Evolutionary conservation across 1,139 yeast species (phyloP), one percentile per base, ranked within the genome.

Genomic region (Blastobotrys ciferrii): DNA sequence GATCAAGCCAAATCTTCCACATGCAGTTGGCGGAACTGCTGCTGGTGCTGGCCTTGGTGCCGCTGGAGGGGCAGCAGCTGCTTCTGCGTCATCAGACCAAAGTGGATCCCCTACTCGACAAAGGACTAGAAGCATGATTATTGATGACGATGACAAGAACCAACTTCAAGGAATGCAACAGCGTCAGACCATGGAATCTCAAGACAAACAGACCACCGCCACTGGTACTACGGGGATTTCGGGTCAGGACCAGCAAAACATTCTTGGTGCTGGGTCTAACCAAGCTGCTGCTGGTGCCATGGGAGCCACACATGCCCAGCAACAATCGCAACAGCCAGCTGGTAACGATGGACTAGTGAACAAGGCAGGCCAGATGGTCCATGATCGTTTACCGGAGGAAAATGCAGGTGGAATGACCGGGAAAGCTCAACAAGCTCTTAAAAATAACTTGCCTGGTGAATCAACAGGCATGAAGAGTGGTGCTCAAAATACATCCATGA

Each of bases 81-180:
- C 33, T 11, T 5, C 5, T 7, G 33, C 33, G 5, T 11, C 33
- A 7, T 25, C 30, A n/a, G 9, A 23, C 13, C 13, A 32, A n/a
- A 23, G 39, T 7, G 39, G 30, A 4, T 11, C 13, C 13, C 31
- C 35, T 13, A 23, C 33, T 3, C 40, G 36, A 2, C 44, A 40
- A 20, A 31, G 36, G 13, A 32, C 31, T 13, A 19, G 42, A 12
- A 32, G 45, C n/a, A 46, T 46, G 48, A 20, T 46, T 28, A 37
- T 46, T 36, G 48, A 41, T n/a, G 41, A 41, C 13, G 38, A 45
- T 3, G 42, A 45, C 17, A 15, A 38, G 3, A 13, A 40, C n/a
- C 44, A 35, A 23, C 23, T 37, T 31, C 32, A 25, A 15, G 25
- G 32, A 20, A 4, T 5, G 14, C 33, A 31, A 31, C 9, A 31